phyloP scores from a whole-genome alignment of 2,329 filamentous ascomycete genomes.

The Colletotrichum cuscutae region DNA sequence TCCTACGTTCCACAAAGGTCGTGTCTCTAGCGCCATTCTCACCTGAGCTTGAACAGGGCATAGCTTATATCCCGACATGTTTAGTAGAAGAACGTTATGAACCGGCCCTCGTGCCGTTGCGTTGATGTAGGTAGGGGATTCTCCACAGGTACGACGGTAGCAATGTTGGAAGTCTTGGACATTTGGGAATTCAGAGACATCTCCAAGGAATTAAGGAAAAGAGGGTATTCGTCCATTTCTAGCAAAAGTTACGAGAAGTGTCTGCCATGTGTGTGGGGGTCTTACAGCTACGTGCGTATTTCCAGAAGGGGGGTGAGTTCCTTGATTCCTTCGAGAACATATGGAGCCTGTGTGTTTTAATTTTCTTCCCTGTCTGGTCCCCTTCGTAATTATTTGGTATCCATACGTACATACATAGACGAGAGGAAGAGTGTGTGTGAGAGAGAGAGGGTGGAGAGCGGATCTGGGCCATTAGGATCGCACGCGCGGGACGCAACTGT shows the following conservation, averaged over 20 bases:
- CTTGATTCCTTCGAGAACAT: slow-evolving; percentile 2
- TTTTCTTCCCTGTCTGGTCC: not conserved
- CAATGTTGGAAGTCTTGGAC: not conserved
- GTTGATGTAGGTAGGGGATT: not conserved
- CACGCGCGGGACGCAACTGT: not conserved
- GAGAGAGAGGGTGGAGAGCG: not conserved
- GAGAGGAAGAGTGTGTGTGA: not conserved
- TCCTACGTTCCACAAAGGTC: not conserved
- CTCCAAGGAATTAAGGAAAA: not conserved
- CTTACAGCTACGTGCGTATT: slow-evolving; percentile 17
- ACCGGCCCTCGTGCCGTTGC: not conserved
- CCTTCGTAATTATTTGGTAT: not conserved
- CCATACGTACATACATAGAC: not conserved
- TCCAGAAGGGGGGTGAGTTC: too few species aligned
- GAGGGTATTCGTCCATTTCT: not conserved
- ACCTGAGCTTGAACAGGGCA: not conserved
- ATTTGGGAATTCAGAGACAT: not conserved
- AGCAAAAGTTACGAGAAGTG: slow-evolving; percentile 17
- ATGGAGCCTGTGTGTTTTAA: not conserved
- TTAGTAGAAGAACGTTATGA: not conserved
- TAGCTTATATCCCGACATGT: not conserved
- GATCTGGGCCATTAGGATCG: not conserved
- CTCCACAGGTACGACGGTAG: not conserved
- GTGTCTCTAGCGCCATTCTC: not conserved
- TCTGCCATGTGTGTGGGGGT: slow-evolving; percentile 29